A percentile compares a stretch with the other conserved stretches of the same genome.
Evolutionary conservation across 257 asterid genomes (phyloP).

Genomic region (Striga asiatica): DNA sequence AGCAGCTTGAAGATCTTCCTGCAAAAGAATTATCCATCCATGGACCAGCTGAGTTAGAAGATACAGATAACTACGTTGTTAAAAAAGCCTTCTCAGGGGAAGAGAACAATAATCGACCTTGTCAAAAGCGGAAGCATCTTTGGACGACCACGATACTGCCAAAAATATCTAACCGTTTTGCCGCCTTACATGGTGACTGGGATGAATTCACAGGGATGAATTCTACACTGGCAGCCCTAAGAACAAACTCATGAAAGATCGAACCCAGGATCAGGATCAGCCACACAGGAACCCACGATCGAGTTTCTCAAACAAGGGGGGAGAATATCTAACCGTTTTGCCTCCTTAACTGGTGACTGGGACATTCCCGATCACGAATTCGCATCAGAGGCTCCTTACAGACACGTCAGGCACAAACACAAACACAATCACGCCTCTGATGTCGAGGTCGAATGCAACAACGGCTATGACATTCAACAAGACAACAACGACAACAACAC

Average conservation of each 20-base stretch:
- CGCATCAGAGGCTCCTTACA: slow-evolving; percentile 34
- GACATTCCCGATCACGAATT: slow-evolving; percentile 49
- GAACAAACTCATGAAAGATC: slow-evolving; percentile 44
- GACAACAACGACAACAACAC: slow-evolving; percentile 26
- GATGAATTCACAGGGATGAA: slow-evolving; percentile 60
- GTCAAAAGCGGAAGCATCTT: slow-evolving; percentile 34
- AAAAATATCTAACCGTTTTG: no score
- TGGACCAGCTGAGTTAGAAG: slow-evolving; percentile 23
- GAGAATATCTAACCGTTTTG: slow-evolving; percentile 44
- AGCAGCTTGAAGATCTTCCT: slow-evolving; percentile 14
- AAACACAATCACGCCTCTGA: slow-evolving; percentile 45
- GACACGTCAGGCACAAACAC: no score
- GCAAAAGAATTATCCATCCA: slow-evolving; percentile 26
- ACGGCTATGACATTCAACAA: slow-evolving; percentile 32
- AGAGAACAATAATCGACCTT: slow-evolving; percentile 23
- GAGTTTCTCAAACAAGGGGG: slow-evolving; percentile 57
- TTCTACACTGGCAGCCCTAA: slow-evolving; percentile 39
- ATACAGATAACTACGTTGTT: slow-evolving; percentile 21
- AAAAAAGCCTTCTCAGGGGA: slow-evolving; percentile 24
- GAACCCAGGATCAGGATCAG: slow-evolving; percentile 43
- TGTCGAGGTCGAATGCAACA: slow-evolving; percentile 35
- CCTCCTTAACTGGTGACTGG: slow-evolving; percentile 47
- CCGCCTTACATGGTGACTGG: no score
- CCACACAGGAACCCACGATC: slow-evolving; percentile 47
- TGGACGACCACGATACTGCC: slow-evolving; percentile 28